These are phyloP conservation scores for Candida argentea DNA, from an alignment of 805 yeast genomes.

Conservation along the genomic window DNA sequence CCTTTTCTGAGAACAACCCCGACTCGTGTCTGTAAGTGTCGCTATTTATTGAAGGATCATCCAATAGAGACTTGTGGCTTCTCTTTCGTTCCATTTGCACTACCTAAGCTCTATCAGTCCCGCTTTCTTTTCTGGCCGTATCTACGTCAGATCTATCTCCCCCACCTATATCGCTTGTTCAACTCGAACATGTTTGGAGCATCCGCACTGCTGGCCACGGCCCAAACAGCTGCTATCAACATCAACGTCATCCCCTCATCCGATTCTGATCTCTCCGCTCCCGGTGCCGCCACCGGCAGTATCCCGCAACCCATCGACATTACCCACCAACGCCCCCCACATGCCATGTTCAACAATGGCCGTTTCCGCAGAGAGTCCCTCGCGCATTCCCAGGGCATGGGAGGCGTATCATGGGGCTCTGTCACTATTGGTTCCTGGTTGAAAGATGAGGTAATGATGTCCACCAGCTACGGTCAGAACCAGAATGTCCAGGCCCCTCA, in stretches of 20 bases:
- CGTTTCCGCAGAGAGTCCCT: slow-evolving; percentile 76
- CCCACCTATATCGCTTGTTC: too few relatives aligned
- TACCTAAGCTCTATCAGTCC: too few relatives aligned
- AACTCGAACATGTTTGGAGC: slow-evolving; percentile 34
- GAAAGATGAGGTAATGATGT: slow-evolving; percentile 81
- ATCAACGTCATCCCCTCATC: slow-evolving; percentile 6
- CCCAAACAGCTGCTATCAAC: slow-evolving; percentile 18
- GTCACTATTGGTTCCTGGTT: slow-evolving; percentile 93
- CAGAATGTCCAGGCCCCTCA: slow-evolving; percentile 4
- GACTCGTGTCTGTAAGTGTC: too few relatives aligned
- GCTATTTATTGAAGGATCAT: too few relatives aligned
- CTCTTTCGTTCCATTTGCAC: too few relatives aligned
- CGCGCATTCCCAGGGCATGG: slow-evolving; percentile 96
- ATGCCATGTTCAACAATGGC: slow-evolving; percentile 27
- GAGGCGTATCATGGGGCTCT: slow-evolving; percentile 97
- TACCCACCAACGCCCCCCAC: slow-evolving; percentile 28
- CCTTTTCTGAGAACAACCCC: too few relatives aligned
- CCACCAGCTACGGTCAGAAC: slow-evolving; percentile 10
- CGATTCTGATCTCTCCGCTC: not conserved
- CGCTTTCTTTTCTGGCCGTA: too few relatives aligned
- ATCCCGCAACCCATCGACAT: slow-evolving; percentile 36
- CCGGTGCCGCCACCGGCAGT: slow-evolving; percentile 4
- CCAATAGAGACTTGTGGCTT: too few relatives aligned
- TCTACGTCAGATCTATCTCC: too few relatives aligned
- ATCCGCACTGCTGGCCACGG: slow-evolving; percentile 6